Base-by-base conservation (phyloP, 176 grass and related monocot genomes). In the Cocos nucifera region DNA sequence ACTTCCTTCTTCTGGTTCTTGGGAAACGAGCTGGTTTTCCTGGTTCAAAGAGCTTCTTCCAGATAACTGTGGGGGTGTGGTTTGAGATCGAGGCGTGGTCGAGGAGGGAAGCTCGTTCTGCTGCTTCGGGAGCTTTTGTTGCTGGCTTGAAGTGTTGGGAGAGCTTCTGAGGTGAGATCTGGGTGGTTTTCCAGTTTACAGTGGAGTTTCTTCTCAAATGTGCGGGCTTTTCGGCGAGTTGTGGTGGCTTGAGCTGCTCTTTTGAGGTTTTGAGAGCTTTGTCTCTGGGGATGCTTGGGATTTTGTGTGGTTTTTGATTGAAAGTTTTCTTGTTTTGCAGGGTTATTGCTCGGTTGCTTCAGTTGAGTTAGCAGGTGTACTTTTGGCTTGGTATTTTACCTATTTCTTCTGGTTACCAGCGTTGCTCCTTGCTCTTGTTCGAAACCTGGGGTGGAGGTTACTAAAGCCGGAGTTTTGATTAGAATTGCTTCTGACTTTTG, bases 161-260 rank as follows among this genome's bases (percentile, higher is more conserved):
- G 27, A 35, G 24, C 20, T 56, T 14, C 17, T 22, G 27, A 44
- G 65, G 26, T 56, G 51, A 56, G 65, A 68, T 68, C 53, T 56
- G 22, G 53, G 19, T 3, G 5, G 5, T 30, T 28, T 30, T 30
- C 28, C 28, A 30, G 28, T 30, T 6, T 30, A 30, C 28, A 30
- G 0, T 30, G 7, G 28, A 5, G 28, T 30, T 52, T 52, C 63
- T 65, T n/a, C 49, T 28, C 6, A 3, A 52, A 15, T 17, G 32
- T 3, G 14, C 10, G n/a, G 19, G 60, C 21, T 18, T 28, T 59
- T 28, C 22, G 0, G 18, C 19, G 60, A 62, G 14, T 62, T 62
- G 8, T 52, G 19, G 15, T 14, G 22, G 26, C 27, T 52, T 27
- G 22, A 30, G 5, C 28, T 30, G 5, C 28, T 30, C 28, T 6